Evolutionary conservation across 2,329 filamentous ascomycete genomes (phyloP), one percentile per base, ranked within the genome.

Genomic region (Davidsoniella eucalypti): DNA sequence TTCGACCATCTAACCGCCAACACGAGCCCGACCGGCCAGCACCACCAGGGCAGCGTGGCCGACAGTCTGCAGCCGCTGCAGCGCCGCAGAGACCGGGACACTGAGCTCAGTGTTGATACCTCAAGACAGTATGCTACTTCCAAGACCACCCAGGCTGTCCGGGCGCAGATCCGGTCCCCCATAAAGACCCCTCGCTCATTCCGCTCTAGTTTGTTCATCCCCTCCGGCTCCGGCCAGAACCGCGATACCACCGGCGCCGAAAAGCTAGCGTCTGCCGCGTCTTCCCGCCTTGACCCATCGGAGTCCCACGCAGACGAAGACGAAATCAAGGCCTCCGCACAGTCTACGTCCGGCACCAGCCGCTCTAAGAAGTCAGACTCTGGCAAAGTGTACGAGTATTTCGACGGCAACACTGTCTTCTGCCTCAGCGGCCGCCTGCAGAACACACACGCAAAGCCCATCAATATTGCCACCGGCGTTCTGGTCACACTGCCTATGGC

Each of bases 391-490:
- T 84, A 90, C 64, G 78, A 96, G 62, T 94, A 94, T 63, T 96
- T 95, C 59, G 77, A 85, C 42, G 92, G 92, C 43, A 98, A 96
- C 61, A 94, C 87, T 0, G 70, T 87, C 21, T 98, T 98, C 61
- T 94, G 80, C 63, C 72, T 85, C 53, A 83, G 85, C 33, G 92
- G 92, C 6, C 76, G 92, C 53, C 71, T 92, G 54, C 86, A 95
- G 61, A 95, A 96, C 64, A 83, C 92, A 36, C 78, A 79, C 57
- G 84, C 93, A 57, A 77, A 82, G 55, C 92, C 92, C 1, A 80
- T 98, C 61, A 96, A 95, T 58, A 75, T 95, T 58, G 81, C 80
- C 10, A 98, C 92, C 1, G 87, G 82, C 1, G 64, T 87, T 46
- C 68, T 94, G 26, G 76, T 94, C n/a, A 64, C 92, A 38, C 61